These are phyloP conservation scores for Elaeagnus macrophylla DNA, from an alignment of 306 rosid species.

Conservation along the genomic window DNA sequence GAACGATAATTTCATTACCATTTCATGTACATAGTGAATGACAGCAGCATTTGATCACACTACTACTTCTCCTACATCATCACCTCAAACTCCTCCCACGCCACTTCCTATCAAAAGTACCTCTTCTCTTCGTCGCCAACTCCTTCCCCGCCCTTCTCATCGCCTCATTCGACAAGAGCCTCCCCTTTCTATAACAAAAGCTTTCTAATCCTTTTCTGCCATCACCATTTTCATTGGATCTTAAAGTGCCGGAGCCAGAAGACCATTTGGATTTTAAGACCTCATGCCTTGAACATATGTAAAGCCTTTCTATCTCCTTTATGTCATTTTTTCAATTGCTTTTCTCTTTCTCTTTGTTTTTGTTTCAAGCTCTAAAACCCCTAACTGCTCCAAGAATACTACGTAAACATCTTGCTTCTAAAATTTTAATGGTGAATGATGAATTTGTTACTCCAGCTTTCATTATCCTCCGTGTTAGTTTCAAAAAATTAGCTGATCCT, in stretches of 20 bases:
- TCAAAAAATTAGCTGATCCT: too few species aligned
- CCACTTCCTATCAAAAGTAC: constrained; percentile 57
- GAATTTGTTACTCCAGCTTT: too few species aligned
- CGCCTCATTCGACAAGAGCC: constrained; percentile 32
- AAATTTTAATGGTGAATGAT: too few species aligned
- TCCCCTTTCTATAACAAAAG: constrained; percentile 33
- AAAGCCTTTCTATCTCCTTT: constrained; percentile 23
- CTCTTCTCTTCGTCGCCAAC: constrained; percentile 52
- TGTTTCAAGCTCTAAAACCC: too few species aligned
- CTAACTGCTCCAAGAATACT: too few species aligned
- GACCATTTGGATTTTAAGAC: constrained; percentile 25
- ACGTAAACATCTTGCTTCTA: too few species aligned
- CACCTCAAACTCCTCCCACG: constrained; percentile 82
- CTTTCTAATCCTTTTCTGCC: constrained; percentile 15
- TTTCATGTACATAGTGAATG: too few species aligned
- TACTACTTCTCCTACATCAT: constrained; percentile 43
- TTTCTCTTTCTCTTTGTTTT: too few species aligned
- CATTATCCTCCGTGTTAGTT: too few species aligned
- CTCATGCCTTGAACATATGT: constrained; percentile 63
- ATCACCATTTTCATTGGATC: constrained; percentile 47
- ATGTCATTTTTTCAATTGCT: too few species aligned
- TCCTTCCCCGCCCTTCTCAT: constrained; percentile 58
- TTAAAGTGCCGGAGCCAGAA: constrained; percentile 2
- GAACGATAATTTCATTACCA: too few species aligned
- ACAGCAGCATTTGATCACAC: too few species aligned